Conservation (phyloP, 108 stramenopile genomes). For the Schizochytrium sp. region DNA sequence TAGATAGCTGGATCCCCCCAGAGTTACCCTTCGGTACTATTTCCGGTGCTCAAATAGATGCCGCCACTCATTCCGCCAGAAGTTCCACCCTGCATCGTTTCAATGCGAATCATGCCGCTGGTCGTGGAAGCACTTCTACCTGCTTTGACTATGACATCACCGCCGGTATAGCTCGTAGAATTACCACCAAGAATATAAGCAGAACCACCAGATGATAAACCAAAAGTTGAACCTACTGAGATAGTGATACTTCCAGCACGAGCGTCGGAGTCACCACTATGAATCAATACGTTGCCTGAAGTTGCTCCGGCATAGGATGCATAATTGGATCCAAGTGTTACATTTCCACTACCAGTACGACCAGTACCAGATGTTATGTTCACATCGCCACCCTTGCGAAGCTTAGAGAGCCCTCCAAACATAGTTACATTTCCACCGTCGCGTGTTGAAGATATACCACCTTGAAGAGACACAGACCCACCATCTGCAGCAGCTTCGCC, state of each 20-base stretch:
- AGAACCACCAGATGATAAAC: neutral
- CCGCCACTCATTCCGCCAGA: constrained; percentile 61
- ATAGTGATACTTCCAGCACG: neutral
- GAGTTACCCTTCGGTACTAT: constrained; percentile 58
- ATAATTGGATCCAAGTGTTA: neutral
- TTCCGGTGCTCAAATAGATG: constrained; percentile 63
- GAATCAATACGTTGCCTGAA: neutral
- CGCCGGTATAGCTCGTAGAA: constrained; percentile 5
- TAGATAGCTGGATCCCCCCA: constrained; percentile 65
- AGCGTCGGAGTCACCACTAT: neutral
- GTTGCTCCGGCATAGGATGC: neutral
- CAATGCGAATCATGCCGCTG: constrained; percentile 4
- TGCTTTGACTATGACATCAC: neutral
- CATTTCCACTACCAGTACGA: neutral
- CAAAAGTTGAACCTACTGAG: neutral
- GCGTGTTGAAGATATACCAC: constrained; percentile 53
- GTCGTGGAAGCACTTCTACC: neutral
- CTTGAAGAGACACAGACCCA: neutral
- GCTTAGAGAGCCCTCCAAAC: constrained; percentile 56
- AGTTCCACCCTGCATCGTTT: neutral
- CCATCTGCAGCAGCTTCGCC: neutral
- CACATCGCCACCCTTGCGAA: neutral
- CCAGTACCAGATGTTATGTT: neutral
- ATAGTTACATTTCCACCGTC: constrained; percentile 68
- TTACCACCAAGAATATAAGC: neutral